Base-by-base conservation (phyloP, 1,284 basidiomycete species). In the Hemileia vastatrix region DNA sequence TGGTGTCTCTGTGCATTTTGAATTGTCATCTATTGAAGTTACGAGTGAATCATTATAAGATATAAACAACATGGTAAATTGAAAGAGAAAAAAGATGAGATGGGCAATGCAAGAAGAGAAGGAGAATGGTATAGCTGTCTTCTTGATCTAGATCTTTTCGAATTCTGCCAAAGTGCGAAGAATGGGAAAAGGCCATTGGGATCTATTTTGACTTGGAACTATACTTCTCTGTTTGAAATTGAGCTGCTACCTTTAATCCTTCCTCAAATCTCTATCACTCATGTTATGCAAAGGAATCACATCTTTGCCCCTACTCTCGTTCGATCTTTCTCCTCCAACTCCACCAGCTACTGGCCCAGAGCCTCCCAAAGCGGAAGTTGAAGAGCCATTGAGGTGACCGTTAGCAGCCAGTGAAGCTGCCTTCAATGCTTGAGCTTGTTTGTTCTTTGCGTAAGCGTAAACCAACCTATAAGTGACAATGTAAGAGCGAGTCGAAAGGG, bases 371-470 rank as follows among this genome's bases (percentile, higher is more conserved):
- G 44, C 55, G 45, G 55, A 50, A 57, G 18, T 49, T 44, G 27
- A 1, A 71, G 65, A 0, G 66, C 57, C 18, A 71, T 65, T 18
- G 9, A 40, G 36, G 15, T 15, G 8, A 11, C 36, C 36, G 36
- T 31, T 59, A 13, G 65, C 64, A 5, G 64, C 65, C 2, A 71
- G 60, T 11, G 36, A 40, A 40, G 36, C 36, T 11, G 36, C 36
- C 47, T 69, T 69, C 5, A 64, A 66, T 1, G 67, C 67, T 57
- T 72, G 67, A 2, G 71, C 71, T 65, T 75, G 72, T 64, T 68
- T 70, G 64, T 75, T 74, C 68, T 75, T 75, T 18, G 69, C 73
- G 18, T 69, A 67, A 0, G 73, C 73, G 48, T 75, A 75, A 6
- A 72, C 67, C 43, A 71, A 57, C 54, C 70, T 65, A 24, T 9